Percentiles rank a stretch among this genome's conserved stretches.
Evolutionary conservation across 345 rosid species (phyloP).

Genomic region (Gossypium herbaceum): DNA sequence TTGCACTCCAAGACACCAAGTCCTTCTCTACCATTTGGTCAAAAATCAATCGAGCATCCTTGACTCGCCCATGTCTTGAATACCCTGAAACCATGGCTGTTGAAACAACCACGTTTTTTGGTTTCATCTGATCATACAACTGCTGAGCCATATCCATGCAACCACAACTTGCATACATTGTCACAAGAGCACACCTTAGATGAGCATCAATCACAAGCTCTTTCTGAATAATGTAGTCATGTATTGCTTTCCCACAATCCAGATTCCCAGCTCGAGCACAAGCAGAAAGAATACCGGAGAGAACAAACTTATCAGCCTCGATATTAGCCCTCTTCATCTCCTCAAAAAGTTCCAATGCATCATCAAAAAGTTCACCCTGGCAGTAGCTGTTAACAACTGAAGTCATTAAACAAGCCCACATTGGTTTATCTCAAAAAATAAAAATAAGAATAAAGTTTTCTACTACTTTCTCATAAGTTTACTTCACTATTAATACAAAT

Average conservation of each 20-base stretch:
- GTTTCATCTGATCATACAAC: slow-evolving; percentile 26
- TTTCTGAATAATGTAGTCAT: slow-evolving; percentile 40
- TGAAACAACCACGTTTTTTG: slow-evolving; percentile 37
- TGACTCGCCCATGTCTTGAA: slow-evolving; percentile 25
- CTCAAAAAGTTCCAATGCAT: slow-evolving; percentile 57
- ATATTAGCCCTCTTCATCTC: slow-evolving; percentile 50
- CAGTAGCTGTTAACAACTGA: slow-evolving; percentile 37
- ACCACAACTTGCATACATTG: slow-evolving; percentile 46
- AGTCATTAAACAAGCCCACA: background rate
- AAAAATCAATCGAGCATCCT: slow-evolving; percentile 10
- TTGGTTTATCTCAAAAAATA: background rate
- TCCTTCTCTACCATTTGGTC: slow-evolving; percentile 41
- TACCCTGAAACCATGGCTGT: slow-evolving; percentile 53
- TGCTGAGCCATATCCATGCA: slow-evolving; percentile 42
- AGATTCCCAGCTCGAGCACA: slow-evolving; percentile 43
- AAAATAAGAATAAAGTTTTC: background rate
- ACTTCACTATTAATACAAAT: background rate
- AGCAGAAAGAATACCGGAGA: slow-evolving; percentile 50
- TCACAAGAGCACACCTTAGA: slow-evolving; percentile 44
- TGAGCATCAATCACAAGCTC: slow-evolving; percentile 33
- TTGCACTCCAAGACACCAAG: slow-evolving; percentile 67
- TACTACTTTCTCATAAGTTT: background rate
- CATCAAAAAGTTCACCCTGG: slow-evolving; percentile 38
- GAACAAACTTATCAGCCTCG: slow-evolving; percentile 49
- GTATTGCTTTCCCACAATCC: slow-evolving; percentile 39